Evolutionary conservation across 1,139 yeast genomes (phyloP).

Genomic region (Tardiomyces digboiensis): DNA sequence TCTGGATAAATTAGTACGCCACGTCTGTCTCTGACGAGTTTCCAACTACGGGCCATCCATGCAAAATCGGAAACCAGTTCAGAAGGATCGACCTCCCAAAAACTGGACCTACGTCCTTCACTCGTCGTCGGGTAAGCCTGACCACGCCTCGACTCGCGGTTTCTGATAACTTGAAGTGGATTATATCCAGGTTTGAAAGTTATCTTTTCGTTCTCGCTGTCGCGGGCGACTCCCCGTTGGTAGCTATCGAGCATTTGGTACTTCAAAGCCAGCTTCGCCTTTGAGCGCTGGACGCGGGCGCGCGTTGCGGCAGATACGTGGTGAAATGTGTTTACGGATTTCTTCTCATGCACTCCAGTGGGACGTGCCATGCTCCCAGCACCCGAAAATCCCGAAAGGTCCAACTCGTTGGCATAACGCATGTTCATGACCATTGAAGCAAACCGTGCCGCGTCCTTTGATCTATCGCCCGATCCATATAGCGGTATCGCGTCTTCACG

Average conservation of each 20-base stretch:
- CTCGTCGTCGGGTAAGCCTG: slow-evolving; percentile 43
- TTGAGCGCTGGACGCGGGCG: slow-evolving; percentile 4
- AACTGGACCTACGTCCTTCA: slow-evolving; percentile 26
- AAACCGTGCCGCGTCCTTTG: slow-evolving; percentile 15
- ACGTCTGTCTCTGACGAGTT: slow-evolving; percentile 41
- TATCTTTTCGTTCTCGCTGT: slow-evolving; percentile 23
- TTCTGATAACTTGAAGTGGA: slow-evolving; percentile 72
- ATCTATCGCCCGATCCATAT: slow-evolving; percentile 4
- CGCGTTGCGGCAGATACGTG: slow-evolving; percentile 3
- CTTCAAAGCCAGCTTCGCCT: slow-evolving; percentile 5
- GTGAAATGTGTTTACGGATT: not conserved
- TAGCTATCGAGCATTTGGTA: slow-evolving; percentile 9
- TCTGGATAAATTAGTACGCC: slow-evolving; percentile 54
- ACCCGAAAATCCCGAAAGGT: not conserved
- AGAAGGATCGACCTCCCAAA: slow-evolving; percentile 62
- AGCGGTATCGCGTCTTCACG: no score
- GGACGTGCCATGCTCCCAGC: not conserved
- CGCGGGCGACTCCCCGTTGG: slow-evolving; percentile 12
- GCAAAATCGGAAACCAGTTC: slow-evolving; percentile 53
- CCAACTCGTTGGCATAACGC: slow-evolving; percentile 11
- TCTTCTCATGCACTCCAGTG: slow-evolving; percentile 1
- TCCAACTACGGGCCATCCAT: slow-evolving; percentile 64
- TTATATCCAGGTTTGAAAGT: slow-evolving; percentile 40
- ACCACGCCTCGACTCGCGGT: slow-evolving; percentile 34
- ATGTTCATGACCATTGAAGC: slow-evolving; percentile 16